phyloP scores from a whole-genome alignment of 2,329 filamentous ascomycete species.

The Ophiocordyceps sinensis region DNA sequence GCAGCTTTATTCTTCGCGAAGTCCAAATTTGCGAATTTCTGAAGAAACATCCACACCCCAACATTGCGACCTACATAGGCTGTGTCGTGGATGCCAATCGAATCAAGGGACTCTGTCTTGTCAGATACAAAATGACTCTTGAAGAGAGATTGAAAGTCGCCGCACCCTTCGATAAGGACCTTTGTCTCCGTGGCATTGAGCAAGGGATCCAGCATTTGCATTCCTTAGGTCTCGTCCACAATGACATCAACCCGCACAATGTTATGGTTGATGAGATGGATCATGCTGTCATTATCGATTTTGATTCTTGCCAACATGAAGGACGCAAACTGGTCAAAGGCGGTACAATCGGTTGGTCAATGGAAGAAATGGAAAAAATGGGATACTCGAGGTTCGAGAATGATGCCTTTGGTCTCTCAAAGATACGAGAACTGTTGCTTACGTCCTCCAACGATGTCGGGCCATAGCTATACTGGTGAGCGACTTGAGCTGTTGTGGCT shows the following conservation, averaged over 20 bases:
- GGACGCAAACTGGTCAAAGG: constrained; percentile 3
- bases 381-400: not conserved
- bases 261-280: constrained; percentile 17
- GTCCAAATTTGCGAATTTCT: constrained; percentile 6
- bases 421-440: not conserved
- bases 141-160: not conserved
- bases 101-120: constrained; percentile 5
- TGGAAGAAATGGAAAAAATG: not conserved
- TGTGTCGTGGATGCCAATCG: constrained; percentile 3
- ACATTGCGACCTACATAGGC: constrained; percentile 7
- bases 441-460: not conserved
- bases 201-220: constrained; percentile 18
- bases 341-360: not conserved
- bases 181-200: constrained; percentile 5
- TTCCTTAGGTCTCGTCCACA: constrained; percentile 18
- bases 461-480: not conserved
- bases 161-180: constrained; percentile 1
- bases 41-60: constrained; percentile 6
- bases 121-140: constrained; percentile 4
- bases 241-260: constrained; percentile 20
- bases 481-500: not conserved
- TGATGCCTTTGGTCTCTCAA: not conserved
- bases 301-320: constrained; percentile 14
- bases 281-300: constrained; percentile 19
- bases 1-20: constrained; percentile 3